Base-by-base conservation (phyloP, 31 red algal species). In the Odonthalia washingtoniensis region DNA sequence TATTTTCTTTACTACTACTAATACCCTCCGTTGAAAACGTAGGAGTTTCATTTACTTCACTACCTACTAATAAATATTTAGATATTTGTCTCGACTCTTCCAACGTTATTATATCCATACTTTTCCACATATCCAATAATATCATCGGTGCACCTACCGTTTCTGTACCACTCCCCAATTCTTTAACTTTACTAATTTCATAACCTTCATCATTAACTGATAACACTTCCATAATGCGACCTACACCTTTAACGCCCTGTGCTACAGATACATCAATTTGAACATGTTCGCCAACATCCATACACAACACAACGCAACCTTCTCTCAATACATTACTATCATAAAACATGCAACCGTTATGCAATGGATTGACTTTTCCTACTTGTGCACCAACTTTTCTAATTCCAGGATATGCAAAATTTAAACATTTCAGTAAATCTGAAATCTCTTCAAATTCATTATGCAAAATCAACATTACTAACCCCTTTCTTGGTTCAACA, bases 121-220 rank as follows among this genome's bases (percentile, higher is more conserved):
- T 64, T 49, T 64, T 79, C 91, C 91, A 93, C 91, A 93, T 88
- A 65, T 93, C 91, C n/a, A 93, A 63, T 37, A 93, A 61, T 30
- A 84, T 74, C 91, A 93, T 93, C 21, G 91, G 91, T 21, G 84
- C 37, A 6, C 57, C 91, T 16, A 49, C 30, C 28, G 78, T 64
- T 53, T 42, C 40, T 26, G 46, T 75, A 1, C 70, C 64, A 21
- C 84, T 88, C 26, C 69, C 84, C 32, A 88, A 61, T 78, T 93
- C 91, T 42, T 46, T 37, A 1, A 88, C 84, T 2, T 66, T 60
- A 21, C 27, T 42, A 40, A 93, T 80, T 78, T 93, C 84, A 61
- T 82, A 87, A 27, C 84, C 84, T 33, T 89, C 76, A 33, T 93
- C 84, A 31, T 73, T 49, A 40, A 93, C 91, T 31, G 67, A 77